phyloP scores from a whole-genome alignment of 495 filamentous ascomycete species.

The Aspergillus panamensis region DNA sequence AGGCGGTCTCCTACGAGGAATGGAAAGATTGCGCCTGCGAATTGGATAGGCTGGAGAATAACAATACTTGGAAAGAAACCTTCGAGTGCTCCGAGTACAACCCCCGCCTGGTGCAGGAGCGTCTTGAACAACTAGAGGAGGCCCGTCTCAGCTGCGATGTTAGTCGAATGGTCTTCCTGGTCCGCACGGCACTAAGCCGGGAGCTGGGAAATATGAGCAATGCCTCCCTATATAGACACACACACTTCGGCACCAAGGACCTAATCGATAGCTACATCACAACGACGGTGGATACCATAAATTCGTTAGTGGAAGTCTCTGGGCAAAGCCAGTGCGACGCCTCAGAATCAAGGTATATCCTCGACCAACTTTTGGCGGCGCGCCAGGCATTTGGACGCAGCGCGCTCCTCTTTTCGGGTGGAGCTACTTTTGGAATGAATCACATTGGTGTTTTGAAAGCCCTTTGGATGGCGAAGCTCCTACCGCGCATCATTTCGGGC shows the following conservation, averaged over 20 bases:
- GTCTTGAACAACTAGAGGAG: slow-evolving; percentile 69
- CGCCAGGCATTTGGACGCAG: slow-evolving; percentile 87
- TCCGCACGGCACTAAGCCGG: slow-evolving; percentile 77
- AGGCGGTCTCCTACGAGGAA: slow-evolving; percentile 61
- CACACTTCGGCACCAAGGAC: slow-evolving; percentile 80
- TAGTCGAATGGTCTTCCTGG: slow-evolving; percentile 69
- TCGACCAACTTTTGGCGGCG: slow-evolving; percentile 71
- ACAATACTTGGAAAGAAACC: slow-evolving; percentile 76
- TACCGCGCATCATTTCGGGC: slow-evolving; percentile 90
- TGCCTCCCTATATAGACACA: slow-evolving; percentile 75
- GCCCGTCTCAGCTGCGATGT: slow-evolving; percentile 73
- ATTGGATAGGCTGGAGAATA: slow-evolving; percentile 75
- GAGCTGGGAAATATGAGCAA: slow-evolving; percentile 85
- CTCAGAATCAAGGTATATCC: slow-evolving; percentile 61
- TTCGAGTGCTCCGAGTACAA: slow-evolving; percentile 66
- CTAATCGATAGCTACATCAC: slow-evolving; percentile 85
- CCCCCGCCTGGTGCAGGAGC: slow-evolving; percentile 59
- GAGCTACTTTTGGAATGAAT: slow-evolving; percentile 93
- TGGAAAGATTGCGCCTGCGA: slow-evolving; percentile 69
- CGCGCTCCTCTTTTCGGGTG: slow-evolving; percentile 82
- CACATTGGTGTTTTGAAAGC: slow-evolving; percentile 93
- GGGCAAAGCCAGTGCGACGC: slow-evolving; percentile 50
- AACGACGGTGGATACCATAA: slow-evolving; percentile 68
- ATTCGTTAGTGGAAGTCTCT: slow-evolving; percentile 63
- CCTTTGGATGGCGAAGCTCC: slow-evolving; percentile 67